Conservation (phyloP, 352 stramenopile genomes). For the Saprolegnia parasitica region DNA sequence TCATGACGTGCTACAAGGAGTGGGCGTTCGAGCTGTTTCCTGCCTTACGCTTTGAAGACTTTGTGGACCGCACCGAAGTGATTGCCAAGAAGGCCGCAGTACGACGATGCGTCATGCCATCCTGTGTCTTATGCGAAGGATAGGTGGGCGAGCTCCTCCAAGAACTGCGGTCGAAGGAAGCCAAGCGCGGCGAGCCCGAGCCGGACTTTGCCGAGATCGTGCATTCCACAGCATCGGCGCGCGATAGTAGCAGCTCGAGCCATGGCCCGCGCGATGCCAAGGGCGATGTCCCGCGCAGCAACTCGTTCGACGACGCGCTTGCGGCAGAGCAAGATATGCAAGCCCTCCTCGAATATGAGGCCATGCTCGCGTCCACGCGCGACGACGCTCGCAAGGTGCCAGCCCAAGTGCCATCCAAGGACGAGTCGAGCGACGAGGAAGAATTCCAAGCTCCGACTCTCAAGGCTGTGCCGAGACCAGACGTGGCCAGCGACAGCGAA, state of each 20-base stretch:
- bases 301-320: not conserved
- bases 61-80: slow-evolving; percentile 56
- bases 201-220: not conserved
- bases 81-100: slow-evolving; percentile 51
- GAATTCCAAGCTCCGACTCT: not conserved
- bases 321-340: not conserved
- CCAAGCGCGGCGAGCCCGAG: not conserved
- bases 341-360: not conserved
- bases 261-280: too few relatives aligned
- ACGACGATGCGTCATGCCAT: not conserved
- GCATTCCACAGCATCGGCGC: not conserved
- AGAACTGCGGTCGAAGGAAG: not conserved
- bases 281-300: too few relatives aligned
- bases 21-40: slow-evolving; percentile 82
- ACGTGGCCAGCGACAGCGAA: too few relatives aligned
- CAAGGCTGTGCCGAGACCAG: not conserved
- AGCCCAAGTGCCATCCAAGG: not conserved
- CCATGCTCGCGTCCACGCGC: not conserved
- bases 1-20: slow-evolving; percentile 81
- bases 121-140: not conserved
- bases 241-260: not conserved
- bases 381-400: not conserved
- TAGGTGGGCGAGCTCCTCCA: not conserved
- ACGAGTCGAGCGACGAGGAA: not conserved
- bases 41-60: slow-evolving; percentile 78